Conservation (phyloP, 2,329 filamentous ascomycete species). For the Nemania sp. region DNA sequence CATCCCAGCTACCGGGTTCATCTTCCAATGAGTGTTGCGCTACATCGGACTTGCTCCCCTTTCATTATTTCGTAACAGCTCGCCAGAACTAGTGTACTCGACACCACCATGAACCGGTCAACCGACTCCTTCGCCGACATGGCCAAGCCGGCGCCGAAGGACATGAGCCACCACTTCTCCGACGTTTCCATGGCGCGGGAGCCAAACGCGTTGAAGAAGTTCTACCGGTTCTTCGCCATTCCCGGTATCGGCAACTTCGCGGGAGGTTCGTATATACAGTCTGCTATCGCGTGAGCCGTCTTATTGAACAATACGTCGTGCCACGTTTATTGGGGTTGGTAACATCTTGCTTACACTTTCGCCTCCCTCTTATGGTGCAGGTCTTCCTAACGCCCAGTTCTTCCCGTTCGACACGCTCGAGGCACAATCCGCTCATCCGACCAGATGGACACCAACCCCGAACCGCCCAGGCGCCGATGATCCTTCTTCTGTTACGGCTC, state of each 20-base stretch:
- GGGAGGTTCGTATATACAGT: slow-evolving; percentile 51
- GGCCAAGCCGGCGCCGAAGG: slow-evolving; percentile 57
- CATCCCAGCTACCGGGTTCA: background rate
- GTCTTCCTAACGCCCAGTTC: slow-evolving; percentile 77
- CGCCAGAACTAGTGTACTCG: background rate
- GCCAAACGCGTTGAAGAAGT: slow-evolving; percentile 72
- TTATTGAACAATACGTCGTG: background rate
- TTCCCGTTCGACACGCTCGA: slow-evolving; percentile 93
- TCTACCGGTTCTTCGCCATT: slow-evolving; percentile 81
- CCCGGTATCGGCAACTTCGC: slow-evolving; percentile 65
- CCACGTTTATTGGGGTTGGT: background rate
- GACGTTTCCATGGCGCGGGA: slow-evolving; percentile 66
- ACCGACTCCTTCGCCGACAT: slow-evolving; percentile 21
- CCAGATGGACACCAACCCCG: slow-evolving; percentile 72
- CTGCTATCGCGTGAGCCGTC: background rate
- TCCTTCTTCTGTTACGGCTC: slow-evolving; percentile 29
- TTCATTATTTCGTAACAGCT: background rate
- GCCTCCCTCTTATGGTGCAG: slow-evolving; percentile 49
- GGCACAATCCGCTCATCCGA: slow-evolving; percentile 73
- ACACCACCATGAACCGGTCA: slow-evolving; percentile 29
- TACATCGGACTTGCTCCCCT: background rate
- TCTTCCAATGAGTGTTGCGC: background rate
- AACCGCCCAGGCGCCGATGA: slow-evolving; percentile 54
- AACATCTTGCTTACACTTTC: background rate
- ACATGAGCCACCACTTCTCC: slow-evolving; percentile 81